Evolutionary conservation across 495 filamentous ascomycete genomes (phyloP).

Genomic region (Glutinoglossum americanum): DNA sequence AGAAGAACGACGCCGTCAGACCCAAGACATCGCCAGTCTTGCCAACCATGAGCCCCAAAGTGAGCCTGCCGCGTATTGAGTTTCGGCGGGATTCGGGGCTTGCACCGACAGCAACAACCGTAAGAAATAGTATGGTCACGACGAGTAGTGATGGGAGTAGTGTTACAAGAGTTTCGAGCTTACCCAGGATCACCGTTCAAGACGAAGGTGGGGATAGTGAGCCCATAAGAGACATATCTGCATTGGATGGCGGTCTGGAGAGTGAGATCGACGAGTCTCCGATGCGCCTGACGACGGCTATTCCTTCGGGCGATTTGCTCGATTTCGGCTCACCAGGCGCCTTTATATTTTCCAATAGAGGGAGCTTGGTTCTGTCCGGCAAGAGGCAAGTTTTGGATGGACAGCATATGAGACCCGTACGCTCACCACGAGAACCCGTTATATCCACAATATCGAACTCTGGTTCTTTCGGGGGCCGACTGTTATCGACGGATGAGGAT

Average conservation of each 20-base stretch:
- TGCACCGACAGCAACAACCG: not conserved
- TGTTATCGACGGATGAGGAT: constrained; percentile 61
- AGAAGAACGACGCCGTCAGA: not conserved
- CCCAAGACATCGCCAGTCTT: not conserved
- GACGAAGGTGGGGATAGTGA: not conserved
- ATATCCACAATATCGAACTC: constrained; percentile 9
- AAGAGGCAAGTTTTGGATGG: constrained; percentile 13
- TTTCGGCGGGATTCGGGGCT: not conserved
- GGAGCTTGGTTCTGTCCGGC: constrained; percentile 42
- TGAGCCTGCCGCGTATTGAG: not conserved
- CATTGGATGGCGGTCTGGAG: not conserved
- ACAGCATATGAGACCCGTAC: constrained; percentile 8
- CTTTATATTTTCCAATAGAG: constrained; percentile 34
- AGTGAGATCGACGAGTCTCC: not conserved
- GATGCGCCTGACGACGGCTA: constrained; percentile 21
- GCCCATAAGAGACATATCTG: not conserved
- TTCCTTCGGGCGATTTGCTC: constrained; percentile 29
- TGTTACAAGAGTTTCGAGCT: not conserved
- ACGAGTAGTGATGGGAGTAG: not conserved
- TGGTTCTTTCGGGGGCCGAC: constrained; percentile 9
- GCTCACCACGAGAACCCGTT: not conserved
- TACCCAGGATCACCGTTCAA: not conserved
- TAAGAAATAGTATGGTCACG: not conserved
- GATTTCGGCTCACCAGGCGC: constrained; percentile 27
- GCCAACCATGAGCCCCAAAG: not conserved